These are phyloP conservation scores for Lachancea cidri DNA, from an alignment of 805 yeast species.

Conservation along the genomic window DNA sequence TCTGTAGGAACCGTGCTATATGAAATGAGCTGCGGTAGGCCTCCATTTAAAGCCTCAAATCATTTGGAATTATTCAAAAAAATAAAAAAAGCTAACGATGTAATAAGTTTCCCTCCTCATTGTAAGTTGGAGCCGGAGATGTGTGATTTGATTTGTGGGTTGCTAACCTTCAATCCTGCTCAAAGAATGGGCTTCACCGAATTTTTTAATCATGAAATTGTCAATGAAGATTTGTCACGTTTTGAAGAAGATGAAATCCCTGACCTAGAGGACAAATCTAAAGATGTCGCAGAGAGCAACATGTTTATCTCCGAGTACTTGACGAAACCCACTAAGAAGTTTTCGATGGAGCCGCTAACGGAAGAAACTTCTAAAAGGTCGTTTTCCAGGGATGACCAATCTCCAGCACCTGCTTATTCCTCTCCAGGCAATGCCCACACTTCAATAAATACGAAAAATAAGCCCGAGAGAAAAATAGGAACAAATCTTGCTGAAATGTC, in stretches of 20 bases:
- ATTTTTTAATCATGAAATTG: conserved; percentile 71
- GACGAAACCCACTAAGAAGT: conserved; percentile 27
- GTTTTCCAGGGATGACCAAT: conserved; percentile 14
- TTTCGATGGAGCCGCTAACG: conserved; percentile 3
- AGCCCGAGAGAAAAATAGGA: conserved; percentile 12
- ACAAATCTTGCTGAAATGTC: conserved; percentile 25
- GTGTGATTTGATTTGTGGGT: conserved; percentile 62
- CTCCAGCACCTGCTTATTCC: conserved; percentile 1
- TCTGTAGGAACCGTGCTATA: conserved; percentile 94
- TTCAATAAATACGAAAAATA: conserved; percentile 3
- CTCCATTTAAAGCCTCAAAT: conserved; percentile 91
- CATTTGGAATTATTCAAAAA: conserved; percentile 85
- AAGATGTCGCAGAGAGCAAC: conserved; percentile 59
- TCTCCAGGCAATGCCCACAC: background rate
- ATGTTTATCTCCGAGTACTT: conserved; percentile 82
- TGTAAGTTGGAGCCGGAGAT: conserved; percentile 62
- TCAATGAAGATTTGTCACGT: conserved; percentile 44
- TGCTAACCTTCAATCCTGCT: conserved; percentile 78
- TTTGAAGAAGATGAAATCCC: conserved; percentile 37
- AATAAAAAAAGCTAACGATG: conserved; percentile 77
- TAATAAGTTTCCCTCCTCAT: conserved; percentile 67
- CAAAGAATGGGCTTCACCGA: conserved; percentile 86
- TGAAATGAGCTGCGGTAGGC: conserved; percentile 95
- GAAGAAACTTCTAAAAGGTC: conserved; percentile 8
- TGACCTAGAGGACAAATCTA: conserved; percentile 59